These are phyloP conservation scores for Colletotrichum paranaense DNA, from an alignment of 2,329 filamentous ascomycete genomes.

Conservation along the genomic window DNA sequence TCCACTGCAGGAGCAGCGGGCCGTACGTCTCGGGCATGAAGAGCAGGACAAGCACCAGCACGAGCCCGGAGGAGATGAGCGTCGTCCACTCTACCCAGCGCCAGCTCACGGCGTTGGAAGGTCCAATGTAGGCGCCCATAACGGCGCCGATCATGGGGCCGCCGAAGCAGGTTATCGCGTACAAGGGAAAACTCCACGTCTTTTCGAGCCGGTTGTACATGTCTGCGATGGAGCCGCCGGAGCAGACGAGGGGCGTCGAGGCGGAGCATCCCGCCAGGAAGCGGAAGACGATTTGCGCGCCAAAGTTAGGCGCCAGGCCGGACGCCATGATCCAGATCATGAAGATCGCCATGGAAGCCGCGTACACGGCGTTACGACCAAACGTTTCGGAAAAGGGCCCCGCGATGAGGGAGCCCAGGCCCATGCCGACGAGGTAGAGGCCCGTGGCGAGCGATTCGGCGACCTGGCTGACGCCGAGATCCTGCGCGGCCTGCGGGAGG, in stretches of 20 bases:
- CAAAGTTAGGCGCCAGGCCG: slow-evolving; percentile 55
- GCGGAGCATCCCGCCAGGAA: slow-evolving; percentile 60
- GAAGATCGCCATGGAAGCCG: slow-evolving; percentile 51
- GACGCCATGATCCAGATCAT: slow-evolving; percentile 58
- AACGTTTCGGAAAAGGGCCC: slow-evolving; percentile 54
- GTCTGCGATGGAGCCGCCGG: slow-evolving; percentile 56
- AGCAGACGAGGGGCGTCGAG: slow-evolving; percentile 55
- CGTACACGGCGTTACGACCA: slow-evolving; percentile 53
- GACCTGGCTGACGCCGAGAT: slow-evolving; percentile 61
- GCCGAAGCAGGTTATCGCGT: slow-evolving; percentile 53
- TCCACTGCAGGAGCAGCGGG: slow-evolving; percentile 65
- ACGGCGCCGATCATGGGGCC: slow-evolving; percentile 55
- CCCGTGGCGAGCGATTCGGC: slow-evolving; percentile 61
- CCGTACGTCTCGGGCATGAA: slow-evolving; percentile 76
- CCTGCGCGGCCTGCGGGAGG: slow-evolving; percentile 54
- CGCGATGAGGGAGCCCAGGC: slow-evolving; percentile 48
- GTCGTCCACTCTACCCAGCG: slow-evolving; percentile 75
- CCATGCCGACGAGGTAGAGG: slow-evolving; percentile 49
- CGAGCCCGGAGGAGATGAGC: slow-evolving; percentile 69
- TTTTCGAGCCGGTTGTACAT: slow-evolving; percentile 48
- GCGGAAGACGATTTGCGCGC: slow-evolving; percentile 56
- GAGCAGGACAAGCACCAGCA: slow-evolving; percentile 66
- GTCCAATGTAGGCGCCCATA: slow-evolving; percentile 73
- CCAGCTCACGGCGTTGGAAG: slow-evolving; percentile 64
- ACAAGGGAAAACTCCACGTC: slow-evolving; percentile 56